Evolutionary conservation across 768 basidiomycete species (phyloP).

Genomic region (Bullera alba): DNA sequence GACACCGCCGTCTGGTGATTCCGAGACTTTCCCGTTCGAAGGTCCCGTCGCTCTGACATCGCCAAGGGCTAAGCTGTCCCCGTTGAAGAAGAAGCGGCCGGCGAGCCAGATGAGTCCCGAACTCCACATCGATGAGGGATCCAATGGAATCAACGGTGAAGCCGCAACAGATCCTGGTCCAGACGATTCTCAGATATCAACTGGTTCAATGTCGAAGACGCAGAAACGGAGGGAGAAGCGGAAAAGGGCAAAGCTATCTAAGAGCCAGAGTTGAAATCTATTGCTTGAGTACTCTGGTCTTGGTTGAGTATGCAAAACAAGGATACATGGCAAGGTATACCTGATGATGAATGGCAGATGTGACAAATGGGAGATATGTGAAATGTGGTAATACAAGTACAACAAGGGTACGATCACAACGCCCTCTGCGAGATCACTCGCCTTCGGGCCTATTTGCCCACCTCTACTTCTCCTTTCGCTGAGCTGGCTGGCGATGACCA

Average conservation of each 20-base stretch:
- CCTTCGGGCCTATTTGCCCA: too few relatives aligned
- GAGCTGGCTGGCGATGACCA: too few relatives aligned
- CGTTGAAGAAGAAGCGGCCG: background rate
- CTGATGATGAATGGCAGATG: too few relatives aligned
- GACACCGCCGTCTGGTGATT: slow-evolving; percentile 6
- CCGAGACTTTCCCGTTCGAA: slow-evolving; percentile 12
- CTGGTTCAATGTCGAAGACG: slow-evolving; percentile 2
- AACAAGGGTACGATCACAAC: too few relatives aligned
- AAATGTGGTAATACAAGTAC: too few relatives aligned
- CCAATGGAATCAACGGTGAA: background rate
- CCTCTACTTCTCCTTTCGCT: too few relatives aligned
- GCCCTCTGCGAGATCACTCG: too few relatives aligned
- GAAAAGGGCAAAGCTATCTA: slow-evolving; percentile 11
- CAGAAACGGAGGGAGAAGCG: slow-evolving; percentile 16
- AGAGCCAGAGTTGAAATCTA: too few relatives aligned
- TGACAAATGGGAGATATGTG: too few relatives aligned
- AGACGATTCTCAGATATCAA: background rate
- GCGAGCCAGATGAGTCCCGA: background rate
- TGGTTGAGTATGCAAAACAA: too few relatives aligned
- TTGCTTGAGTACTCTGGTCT: too few relatives aligned
- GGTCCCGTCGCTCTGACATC: slow-evolving; percentile 9
- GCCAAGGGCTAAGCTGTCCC: background rate
- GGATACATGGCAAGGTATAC: too few relatives aligned
- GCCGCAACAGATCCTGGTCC: background rate
- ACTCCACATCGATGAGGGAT: background rate